phyloP scores from a whole-genome alignment of 2,329 filamentous ascomycete species.

The Albophoma yamanashiensis region DNA sequence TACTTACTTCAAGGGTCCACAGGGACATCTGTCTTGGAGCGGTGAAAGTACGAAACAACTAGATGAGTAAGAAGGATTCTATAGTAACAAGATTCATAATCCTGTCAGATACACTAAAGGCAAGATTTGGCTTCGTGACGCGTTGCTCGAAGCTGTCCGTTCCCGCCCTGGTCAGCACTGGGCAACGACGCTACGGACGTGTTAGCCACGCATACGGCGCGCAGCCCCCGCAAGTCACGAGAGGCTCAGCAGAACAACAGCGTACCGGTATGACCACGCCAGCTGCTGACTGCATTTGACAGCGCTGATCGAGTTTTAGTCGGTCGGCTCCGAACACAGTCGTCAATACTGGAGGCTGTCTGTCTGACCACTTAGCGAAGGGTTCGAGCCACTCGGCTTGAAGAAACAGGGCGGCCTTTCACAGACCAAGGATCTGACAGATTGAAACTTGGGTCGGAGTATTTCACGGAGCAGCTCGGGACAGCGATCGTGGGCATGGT shows the following conservation, averaged over 20 bases:
- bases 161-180: not conserved
- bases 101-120: no score
- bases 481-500: not conserved
- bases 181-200: not conserved
- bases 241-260: not conserved
- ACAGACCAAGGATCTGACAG: not conserved
- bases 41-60: no score
- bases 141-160: not conserved
- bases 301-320: not conserved
- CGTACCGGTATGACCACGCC: not conserved
- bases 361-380: no score
- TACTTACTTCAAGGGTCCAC: no score
- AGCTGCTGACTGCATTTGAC: not conserved
- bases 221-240: not conserved
- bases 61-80: no score
- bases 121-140: not conserved
- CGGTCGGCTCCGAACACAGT: not conserved
- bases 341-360: not conserved
- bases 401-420: not conserved
- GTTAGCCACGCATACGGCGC: not conserved
- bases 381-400: not conserved
- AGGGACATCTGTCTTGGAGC: no score
- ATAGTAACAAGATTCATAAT: no score
- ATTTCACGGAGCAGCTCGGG: not conserved
- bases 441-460: not conserved